Evolutionary conservation across 1,139 yeast species (phyloP).

Genomic region (Yamadazyma blattariae): DNA sequence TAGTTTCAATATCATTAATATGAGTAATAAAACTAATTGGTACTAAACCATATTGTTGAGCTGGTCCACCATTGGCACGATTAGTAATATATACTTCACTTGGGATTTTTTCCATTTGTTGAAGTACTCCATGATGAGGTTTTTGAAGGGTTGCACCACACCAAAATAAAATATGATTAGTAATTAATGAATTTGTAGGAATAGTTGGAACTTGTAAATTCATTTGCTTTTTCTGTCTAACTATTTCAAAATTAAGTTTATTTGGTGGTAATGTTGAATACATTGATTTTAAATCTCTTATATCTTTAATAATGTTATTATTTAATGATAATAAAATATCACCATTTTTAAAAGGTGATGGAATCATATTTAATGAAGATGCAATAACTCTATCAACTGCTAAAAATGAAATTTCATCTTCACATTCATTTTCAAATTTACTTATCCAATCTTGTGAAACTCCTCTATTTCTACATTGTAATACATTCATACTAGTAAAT

Average conservation of each 20-base stretch:
- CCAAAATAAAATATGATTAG: slow-evolving; percentile 73
- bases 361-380: slow-evolving; percentile 26
- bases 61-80: slow-evolving; percentile 79
- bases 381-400: slow-evolving; percentile 69
- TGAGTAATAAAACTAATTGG: slow-evolving; percentile 86
- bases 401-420: slow-evolving; percentile 70
- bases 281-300: slow-evolving; percentile 64
- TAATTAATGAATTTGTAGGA: slow-evolving; percentile 53
- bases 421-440: slow-evolving; percentile 55
- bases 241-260: slow-evolving; percentile 54
- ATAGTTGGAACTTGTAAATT: slow-evolving; percentile 64
- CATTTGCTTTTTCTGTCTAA: slow-evolving; percentile 51
- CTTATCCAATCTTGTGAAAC: slow-evolving; percentile 82
- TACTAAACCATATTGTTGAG: slow-evolving; percentile 76
- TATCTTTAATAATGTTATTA: slow-evolving; percentile 58
- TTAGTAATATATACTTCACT: slow-evolving; percentile 77
- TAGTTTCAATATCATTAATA: slow-evolving; percentile 75
- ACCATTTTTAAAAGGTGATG: slow-evolving; percentile 48
- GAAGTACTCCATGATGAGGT: slow-evolving; percentile 53
- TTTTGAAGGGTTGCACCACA: slow-evolving; percentile 69
- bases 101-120: slow-evolving; percentile 75
- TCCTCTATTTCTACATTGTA: slow-evolving; percentile 80
- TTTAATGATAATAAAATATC: slow-evolving; percentile 76
- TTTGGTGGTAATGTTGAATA: slow-evolving; percentile 42
- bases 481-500: slow-evolving; percentile 63